Evolutionary conservation across 1,139 yeast species (phyloP), one percentile per base, ranked within the genome.

Genomic region (Waltiozyma sp.): DNA sequence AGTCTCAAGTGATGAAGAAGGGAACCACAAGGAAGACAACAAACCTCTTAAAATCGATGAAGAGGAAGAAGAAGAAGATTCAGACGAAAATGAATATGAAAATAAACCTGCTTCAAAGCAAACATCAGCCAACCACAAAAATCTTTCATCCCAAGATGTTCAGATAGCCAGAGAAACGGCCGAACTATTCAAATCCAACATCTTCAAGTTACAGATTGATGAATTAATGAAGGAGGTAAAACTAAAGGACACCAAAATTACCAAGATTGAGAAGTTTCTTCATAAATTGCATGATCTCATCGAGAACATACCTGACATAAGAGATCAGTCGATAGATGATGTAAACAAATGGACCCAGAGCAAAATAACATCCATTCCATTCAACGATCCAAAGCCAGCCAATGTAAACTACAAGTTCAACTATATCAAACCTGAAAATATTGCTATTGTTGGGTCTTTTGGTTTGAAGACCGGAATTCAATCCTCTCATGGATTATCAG

Each of bases 101-200:
- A 52, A 49, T 42, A 56, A 50, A 16, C 52, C 41, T 31, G 7
- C 49, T 40, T 48, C 54, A 13, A 50, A 44, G 38, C 45, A 53
- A 40, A 36, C 40, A 40, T 47, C 40, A 23, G 21, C 41, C 9
- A 47, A 48, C 40, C 39, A 37, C 31, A 47, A 41, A 21, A 46
- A 47, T 11, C 62, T 79, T 33, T 70, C 87, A 0, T 86, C 95
- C 1, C 91, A 86, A 54, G 96, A 91, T 46, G 78, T 89, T 40
- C 96, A 89, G 57, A 72, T 84, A 3, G 96, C 96, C 0, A 72
- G 95, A 54, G 96, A 89, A 60, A 85, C 97, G 0, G 93, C 95
- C 0, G 96, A 88, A 59, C 67, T 89, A 41, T 91, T 89, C 75
- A 87, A 88, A 58, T 87, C 96, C 14, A 89, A 89, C 62, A 87